These are phyloP conservation scores for Fusarium coffeatum DNA, from an alignment of 2,329 filamentous ascomycete species.

Conservation along the genomic window DNA sequence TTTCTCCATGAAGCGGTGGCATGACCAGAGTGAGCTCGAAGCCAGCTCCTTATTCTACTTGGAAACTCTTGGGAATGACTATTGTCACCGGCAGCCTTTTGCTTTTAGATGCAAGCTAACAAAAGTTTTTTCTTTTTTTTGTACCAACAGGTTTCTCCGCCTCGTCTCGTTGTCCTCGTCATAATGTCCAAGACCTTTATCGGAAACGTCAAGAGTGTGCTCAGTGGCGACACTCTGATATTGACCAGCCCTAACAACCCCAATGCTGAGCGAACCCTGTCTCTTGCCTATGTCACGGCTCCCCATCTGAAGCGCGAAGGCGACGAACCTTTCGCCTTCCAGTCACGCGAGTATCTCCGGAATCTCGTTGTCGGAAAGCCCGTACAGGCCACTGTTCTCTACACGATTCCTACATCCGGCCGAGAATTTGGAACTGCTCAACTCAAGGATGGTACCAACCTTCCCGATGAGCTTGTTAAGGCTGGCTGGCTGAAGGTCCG, in stretches of 20 bases:
- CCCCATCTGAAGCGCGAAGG: constrained; percentile 88
- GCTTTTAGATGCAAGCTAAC: constrained; percentile 27
- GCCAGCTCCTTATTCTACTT: constrained; percentile 1
- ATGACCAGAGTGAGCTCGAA: constrained; percentile 23
- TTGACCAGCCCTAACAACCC: constrained; percentile 85
- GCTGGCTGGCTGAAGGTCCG: constrained; percentile 94
- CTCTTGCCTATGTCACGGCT: constrained; percentile 90
- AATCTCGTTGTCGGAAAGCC: constrained; percentile 86
- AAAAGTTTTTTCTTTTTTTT: constrained; percentile 3
- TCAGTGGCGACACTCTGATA: constrained; percentile 93
- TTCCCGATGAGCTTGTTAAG: constrained; percentile 86
- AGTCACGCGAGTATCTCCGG: constrained; percentile 93
- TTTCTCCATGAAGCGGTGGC: constrained; percentile 36
- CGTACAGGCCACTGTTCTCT: constrained; percentile 85
- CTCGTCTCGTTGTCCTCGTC: constrained; percentile 41
- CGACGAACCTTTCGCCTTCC: constrained; percentile 92
- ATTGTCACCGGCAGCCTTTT: neutral
- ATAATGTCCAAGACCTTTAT: constrained; percentile 67
- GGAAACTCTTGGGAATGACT: neutral
- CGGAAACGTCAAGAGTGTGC: constrained; percentile 89
- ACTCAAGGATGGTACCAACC: constrained; percentile 77
- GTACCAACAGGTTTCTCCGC: constrained; percentile 34
- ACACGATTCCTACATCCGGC: constrained; percentile 85
- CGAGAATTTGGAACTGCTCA: constrained; percentile 88
- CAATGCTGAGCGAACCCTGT: constrained; percentile 84